Percentiles rank a stretch among this genome's conserved stretches.
phyloP scores from a whole-genome alignment of 2,329 filamentous ascomycete species.

The Monilinia laxa region DNA sequence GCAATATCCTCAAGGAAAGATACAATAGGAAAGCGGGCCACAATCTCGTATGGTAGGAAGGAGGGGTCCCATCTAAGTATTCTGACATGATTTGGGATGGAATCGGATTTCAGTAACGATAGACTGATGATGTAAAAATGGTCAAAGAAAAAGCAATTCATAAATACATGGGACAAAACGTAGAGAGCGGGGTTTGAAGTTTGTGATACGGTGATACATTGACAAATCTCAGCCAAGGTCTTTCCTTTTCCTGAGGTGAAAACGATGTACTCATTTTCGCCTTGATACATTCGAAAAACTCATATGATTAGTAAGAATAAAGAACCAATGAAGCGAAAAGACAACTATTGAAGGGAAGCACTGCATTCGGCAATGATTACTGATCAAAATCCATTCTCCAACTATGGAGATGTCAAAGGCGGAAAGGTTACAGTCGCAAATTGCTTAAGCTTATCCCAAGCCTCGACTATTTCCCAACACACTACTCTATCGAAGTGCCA shows the following conservation, averaged over 20 bases:
- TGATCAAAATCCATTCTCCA: background rate
- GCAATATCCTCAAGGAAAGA: slow-evolving; percentile 31
- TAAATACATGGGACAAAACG: background rate
- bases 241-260: background rate
- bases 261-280: background rate
- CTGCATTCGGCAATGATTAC: background rate
- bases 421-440: background rate
- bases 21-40: slow-evolving; percentile 5
- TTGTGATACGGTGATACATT: background rate
- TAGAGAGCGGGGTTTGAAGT: background rate
- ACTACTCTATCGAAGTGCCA: background rate
- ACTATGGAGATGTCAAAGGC: background rate
- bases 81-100: background rate
- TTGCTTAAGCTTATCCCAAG: background rate
- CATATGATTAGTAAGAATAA: background rate
- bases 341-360: background rate
- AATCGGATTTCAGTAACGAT: background rate
- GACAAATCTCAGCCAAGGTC: background rate
- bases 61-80: background rate
- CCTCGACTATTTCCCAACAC: background rate
- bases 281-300: background rate
- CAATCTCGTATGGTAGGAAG: background rate
- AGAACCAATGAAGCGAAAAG: background rate
- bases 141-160: background rate
- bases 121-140: background rate